Percentiles rank a stretch among this genome's conserved stretches.
These are phyloP conservation scores for Nicotiana obtusifolia DNA, from an alignment of 257 asterid genomes.

Conservation along the genomic window DNA sequence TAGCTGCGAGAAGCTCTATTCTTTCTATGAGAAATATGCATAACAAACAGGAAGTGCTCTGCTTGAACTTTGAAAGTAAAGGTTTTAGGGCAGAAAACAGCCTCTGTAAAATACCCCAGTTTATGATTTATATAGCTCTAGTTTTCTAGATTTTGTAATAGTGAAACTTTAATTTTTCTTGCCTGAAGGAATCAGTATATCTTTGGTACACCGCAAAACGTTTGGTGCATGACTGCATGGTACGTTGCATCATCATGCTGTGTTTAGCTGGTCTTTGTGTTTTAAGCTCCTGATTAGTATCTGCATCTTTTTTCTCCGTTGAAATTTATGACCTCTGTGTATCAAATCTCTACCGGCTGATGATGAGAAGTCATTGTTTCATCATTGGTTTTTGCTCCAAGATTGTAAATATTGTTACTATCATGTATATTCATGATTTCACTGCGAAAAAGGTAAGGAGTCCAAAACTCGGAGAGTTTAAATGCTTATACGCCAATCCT, in stretches of 20 bases:
- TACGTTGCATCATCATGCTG: neutral
- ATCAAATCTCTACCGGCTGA: neutral
- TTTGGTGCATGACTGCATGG: neutral
- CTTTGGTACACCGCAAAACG: neutral
- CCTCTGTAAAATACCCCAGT: neutral
- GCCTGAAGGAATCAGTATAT: neutral
- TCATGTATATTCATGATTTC: neutral
- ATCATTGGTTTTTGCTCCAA: neutral
- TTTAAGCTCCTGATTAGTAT: neutral
- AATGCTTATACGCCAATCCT: neutral
- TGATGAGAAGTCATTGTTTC: neutral
- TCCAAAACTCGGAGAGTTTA: neutral
- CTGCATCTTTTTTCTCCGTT: neutral
- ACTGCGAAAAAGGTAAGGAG: neutral
- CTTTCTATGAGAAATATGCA: neutral
- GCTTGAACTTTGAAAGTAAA: neutral
- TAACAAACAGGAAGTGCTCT: neutral
- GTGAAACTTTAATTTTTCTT: neutral
- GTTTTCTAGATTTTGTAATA: neutral
- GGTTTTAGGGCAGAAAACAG: neutral
- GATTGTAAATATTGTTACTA: neutral
- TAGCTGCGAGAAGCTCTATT: neutral
- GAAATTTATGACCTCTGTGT: neutral
- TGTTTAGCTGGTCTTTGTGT: neutral
- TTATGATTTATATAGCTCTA: neutral